Evolutionary conservation across 768 basidiomycete species (phyloP).

Genomic region (Nidularia pulvinata): DNA sequence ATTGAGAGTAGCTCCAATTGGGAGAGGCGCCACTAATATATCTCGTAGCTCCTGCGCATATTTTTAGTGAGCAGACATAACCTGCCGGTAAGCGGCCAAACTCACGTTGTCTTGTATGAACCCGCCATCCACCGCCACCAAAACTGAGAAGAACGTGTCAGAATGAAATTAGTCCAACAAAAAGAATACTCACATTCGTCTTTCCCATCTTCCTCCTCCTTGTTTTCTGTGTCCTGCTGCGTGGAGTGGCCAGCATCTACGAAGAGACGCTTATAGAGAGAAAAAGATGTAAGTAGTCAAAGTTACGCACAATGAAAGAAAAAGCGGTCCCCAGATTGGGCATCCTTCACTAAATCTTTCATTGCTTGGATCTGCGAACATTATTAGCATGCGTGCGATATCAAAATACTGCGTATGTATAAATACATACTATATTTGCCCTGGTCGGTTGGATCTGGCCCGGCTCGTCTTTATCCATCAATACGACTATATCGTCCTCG

Average conservation of each 20-base stretch:
- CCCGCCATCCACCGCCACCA: constrained; percentile 35
- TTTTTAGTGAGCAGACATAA: neutral
- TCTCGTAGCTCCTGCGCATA: constrained; percentile 25
- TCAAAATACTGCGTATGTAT: no score
- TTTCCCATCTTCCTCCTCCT: constrained; percentile 46
- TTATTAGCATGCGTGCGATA: no score
- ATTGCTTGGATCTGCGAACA: constrained; percentile 22
- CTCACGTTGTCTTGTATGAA: constrained; percentile 35
- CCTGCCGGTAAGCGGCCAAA: neutral
- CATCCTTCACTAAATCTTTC: constrained; percentile 21
- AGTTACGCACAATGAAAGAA: constrained; percentile 29
- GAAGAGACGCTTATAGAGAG: no score
- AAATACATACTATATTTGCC: constrained; percentile 25
- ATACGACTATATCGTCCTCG: constrained; percentile 18
- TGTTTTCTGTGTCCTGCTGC: constrained; percentile 39
- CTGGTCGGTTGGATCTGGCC: constrained; percentile 18
- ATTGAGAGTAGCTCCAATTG: constrained; percentile 30
- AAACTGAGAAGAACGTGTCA: constrained; percentile 21
- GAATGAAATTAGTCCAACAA: no score
- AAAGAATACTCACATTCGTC: constrained; percentile 50
- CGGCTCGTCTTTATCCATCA: constrained; percentile 17
- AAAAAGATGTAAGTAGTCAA: neutral
- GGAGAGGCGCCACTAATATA: constrained; percentile 32
- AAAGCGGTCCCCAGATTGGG: constrained; percentile 28
- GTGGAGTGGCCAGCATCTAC: constrained; percentile 50